Conservation (phyloP, 768 basidiomycete genomes). For the Pleurotus ostreatus region DNA sequence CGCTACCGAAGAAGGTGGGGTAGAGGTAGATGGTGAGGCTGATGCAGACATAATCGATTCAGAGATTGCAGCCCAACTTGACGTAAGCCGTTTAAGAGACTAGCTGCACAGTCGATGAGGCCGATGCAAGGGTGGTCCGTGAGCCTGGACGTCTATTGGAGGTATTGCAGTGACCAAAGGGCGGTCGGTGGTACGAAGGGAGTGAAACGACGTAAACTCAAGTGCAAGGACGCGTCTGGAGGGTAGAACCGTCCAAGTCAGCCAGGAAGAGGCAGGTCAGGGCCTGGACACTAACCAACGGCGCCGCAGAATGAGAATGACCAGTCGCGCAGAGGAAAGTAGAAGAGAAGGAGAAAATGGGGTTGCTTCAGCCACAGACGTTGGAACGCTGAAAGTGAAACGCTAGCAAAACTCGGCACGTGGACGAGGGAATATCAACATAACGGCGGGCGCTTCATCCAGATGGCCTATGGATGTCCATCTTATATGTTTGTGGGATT, state of each 20-base stretch:
- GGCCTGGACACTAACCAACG: neutral
- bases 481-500: no score
- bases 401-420: neutral
- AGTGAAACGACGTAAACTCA: conserved; percentile 4
- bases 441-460: neutral
- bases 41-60: conserved; percentile 44
- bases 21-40: conserved; percentile 41
- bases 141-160: conserved; percentile 18
- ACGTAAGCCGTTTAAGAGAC: neutral
- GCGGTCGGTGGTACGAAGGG: conserved; percentile 15
- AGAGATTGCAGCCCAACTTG: neutral
- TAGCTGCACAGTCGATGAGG: conserved; percentile 7
- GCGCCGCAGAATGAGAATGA: conserved; percentile 12
- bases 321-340: conserved; percentile 23
- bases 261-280: neutral
- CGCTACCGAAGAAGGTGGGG: conserved; percentile 36
- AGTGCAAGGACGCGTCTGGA: neutral
- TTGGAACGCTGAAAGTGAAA: conserved; percentile 1
- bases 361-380: conserved; percentile 1
- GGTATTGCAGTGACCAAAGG: conserved; percentile 12
- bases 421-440: conserved; percentile 8
- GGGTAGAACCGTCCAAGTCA: neutral
- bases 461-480: no score
- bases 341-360: conserved; percentile 31
- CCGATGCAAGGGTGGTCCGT: conserved; percentile 14